phyloP scores from a whole-genome alignment of 371 early-diverging fungal genomes.

The Dinochytrium kinnereticum region DNA sequence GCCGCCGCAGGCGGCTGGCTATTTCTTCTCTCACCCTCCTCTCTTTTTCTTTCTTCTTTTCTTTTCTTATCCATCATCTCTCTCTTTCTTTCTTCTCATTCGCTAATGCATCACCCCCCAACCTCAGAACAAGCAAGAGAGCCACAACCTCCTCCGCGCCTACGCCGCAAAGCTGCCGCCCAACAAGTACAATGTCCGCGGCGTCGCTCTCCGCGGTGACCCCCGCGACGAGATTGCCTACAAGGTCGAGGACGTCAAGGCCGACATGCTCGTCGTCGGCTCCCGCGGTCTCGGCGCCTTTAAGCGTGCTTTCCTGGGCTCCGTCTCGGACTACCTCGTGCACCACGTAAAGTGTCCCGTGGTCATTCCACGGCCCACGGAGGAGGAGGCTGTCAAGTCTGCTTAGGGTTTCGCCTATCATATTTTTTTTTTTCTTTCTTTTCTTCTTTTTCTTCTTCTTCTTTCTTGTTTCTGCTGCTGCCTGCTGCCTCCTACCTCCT shows the following conservation, averaged over 20 bases:
- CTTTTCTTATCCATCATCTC: neutral
- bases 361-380: slow-evolving; percentile 19
- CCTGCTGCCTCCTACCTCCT: neutral
- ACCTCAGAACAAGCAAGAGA: slow-evolving; percentile 30
- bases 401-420: neutral
- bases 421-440: neutral
- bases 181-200: slow-evolving; percentile 37
- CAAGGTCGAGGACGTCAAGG: slow-evolving; percentile 47
- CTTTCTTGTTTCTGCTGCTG: neutral
- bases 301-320: slow-evolving; percentile 41
- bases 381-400: neutral
- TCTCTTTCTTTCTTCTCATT: neutral
- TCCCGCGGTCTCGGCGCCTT: slow-evolving; percentile 43
- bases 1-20: neutral
- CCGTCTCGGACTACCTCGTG: slow-evolving; percentile 51
- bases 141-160: slow-evolving; percentile 24
- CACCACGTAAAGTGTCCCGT: slow-evolving; percentile 48
- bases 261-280: slow-evolving; percentile 50
- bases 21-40: neutral
- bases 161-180: slow-evolving; percentile 32
- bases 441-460: neutral
- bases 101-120: neutral
- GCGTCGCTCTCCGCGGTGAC: slow-evolving; percentile 31
- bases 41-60: too few relatives aligned
- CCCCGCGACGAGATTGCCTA: slow-evolving; percentile 43